Evolutionary conservation across 2,329 filamentous ascomycete genomes (phyloP), one percentile per base, ranked within the genome.

Genomic region (Hymenoscyphus albidus): DNA sequence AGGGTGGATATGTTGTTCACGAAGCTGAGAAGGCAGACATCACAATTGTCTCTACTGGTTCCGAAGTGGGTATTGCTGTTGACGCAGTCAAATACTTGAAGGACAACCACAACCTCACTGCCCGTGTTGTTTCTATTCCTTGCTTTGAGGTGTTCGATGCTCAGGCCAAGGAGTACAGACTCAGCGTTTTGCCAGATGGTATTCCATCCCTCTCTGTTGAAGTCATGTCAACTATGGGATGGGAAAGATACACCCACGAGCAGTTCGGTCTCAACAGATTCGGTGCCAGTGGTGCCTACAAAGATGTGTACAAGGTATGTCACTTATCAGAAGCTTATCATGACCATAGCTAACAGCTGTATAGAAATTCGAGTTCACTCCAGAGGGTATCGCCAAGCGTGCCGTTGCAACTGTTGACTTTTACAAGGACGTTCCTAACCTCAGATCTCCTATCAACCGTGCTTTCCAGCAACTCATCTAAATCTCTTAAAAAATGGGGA

Each of bases 181-280:
- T 99, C 73, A 90, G 88, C 71, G 91, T 97, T 71, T 87, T 99
- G 69, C 95, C 94, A 74, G 93, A 97, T 78, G 93, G 93, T 72
- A 94, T 97, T 77, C 94, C 95, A 71, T 87, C 93, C 68, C 80
- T 99, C 80, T 96, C 91, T 64, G 91, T 99, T 72, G 95, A 99
- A 85, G 93, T 93, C 78, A 96, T 97, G 91, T 90, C 86, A 80
- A 99, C 95, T 72, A 88, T 97, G 81, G 95, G 95, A 73, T 99
- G 95, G 95, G 93, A 98, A 87, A 91, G 94, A 80, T 99, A 98
- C 83, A 91, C 93, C 66, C 94, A 99, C 82, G 95, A 99, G 88
- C 95, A 99, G 84, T 99, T 99, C 76, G 95, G 95, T 78, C 88
- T 99, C 72, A 99, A 99, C 90, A 88, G 95, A 78, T 99, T 99